Evolutionary conservation across 2,329 filamentous ascomycete species (phyloP).

Genomic region (Ophiostoma himal-ulmi): DNA sequence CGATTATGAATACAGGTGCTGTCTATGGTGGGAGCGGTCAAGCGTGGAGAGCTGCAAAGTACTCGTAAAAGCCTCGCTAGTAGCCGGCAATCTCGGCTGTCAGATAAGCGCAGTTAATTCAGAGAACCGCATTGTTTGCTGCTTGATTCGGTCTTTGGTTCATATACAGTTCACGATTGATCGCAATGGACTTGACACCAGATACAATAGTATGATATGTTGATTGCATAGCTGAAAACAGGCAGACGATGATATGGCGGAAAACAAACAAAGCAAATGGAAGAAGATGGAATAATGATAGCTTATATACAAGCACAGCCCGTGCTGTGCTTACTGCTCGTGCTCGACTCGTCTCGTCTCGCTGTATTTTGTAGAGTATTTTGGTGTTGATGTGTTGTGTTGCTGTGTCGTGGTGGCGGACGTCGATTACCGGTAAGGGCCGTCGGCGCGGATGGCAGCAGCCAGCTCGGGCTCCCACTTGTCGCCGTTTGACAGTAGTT

Average conservation of each 20-base stretch:
- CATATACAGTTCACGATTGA: neutral
- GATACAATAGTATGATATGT: neutral
- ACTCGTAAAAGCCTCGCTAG: neutral
- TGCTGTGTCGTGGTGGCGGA: neutral
- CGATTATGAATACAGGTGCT: constrained; percentile 6
- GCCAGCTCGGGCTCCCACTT: constrained; percentile 98
- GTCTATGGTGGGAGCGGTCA: constrained; percentile 7
- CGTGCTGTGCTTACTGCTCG: neutral
- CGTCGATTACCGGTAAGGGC: constrained; percentile 69
- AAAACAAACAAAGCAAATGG: neutral
- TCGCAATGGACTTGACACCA: neutral
- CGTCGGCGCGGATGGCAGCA: constrained; percentile 84
- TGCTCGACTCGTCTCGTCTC: neutral
- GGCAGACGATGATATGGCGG: neutral
- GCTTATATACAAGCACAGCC: constrained; percentile 7
- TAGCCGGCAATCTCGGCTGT: constrained; percentile 11
- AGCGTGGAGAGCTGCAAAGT: neutral
- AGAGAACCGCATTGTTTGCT: neutral
- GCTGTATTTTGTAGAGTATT: neutral
- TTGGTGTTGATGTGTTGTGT: neutral
- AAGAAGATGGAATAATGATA: neutral
- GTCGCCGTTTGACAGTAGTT: constrained; percentile 81
- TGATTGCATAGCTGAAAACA: neutral
- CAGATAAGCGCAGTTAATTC: neutral
- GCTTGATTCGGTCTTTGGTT: neutral